A percentile compares a stretch with the other conserved stretches of the same genome.
Evolutionary conservation across 1,284 basidiomycete genomes (phyloP).

Genomic region (Grifola frondosa): DNA sequence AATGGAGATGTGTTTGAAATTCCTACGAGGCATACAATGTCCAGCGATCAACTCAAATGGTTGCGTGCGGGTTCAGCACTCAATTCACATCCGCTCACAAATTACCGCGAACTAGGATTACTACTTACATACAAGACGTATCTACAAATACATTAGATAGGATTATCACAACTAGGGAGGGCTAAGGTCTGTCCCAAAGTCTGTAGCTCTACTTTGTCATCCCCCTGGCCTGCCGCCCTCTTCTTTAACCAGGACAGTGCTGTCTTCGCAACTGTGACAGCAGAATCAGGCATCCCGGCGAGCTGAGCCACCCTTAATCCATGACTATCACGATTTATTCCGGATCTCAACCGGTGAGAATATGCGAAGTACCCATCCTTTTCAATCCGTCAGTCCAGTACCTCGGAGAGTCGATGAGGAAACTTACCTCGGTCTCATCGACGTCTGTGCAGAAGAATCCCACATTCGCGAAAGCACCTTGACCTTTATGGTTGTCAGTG

Average conservation of each 20-base stretch:
- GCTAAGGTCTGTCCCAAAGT: slow-evolving; percentile 31
- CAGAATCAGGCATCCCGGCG: slow-evolving; percentile 78
- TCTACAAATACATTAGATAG: too few species aligned
- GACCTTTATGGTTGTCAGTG: slow-evolving; percentile 38
- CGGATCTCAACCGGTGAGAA: slow-evolving; percentile 77
- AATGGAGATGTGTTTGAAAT: slow-evolving; percentile 69
- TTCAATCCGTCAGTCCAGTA: background rate
- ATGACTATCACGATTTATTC: slow-evolving; percentile 90
- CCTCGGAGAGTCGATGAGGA: background rate
- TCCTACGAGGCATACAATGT: slow-evolving; percentile 84
- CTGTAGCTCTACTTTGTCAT: slow-evolving; percentile 24
- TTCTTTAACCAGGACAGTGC: slow-evolving; percentile 44
- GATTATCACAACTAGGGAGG: background rate
- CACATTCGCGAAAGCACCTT: slow-evolving; percentile 56
- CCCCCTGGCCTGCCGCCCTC: slow-evolving; percentile 18
- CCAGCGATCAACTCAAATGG: slow-evolving; percentile 86
- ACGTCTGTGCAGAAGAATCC: slow-evolving; percentile 90
- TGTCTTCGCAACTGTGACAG: slow-evolving; percentile 56
- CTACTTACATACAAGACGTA: too few species aligned
- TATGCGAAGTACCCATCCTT: slow-evolving; percentile 80
- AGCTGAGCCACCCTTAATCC: slow-evolving; percentile 89
- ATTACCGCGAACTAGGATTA: slow-evolving; percentile 24
- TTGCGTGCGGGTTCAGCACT: slow-evolving; percentile 83
- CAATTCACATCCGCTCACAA: slow-evolving; percentile 75
- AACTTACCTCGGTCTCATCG: slow-evolving; percentile 66